Evolutionary conservation across 306 rosid species (phyloP).

Genomic region (Prunus davidiana): DNA sequence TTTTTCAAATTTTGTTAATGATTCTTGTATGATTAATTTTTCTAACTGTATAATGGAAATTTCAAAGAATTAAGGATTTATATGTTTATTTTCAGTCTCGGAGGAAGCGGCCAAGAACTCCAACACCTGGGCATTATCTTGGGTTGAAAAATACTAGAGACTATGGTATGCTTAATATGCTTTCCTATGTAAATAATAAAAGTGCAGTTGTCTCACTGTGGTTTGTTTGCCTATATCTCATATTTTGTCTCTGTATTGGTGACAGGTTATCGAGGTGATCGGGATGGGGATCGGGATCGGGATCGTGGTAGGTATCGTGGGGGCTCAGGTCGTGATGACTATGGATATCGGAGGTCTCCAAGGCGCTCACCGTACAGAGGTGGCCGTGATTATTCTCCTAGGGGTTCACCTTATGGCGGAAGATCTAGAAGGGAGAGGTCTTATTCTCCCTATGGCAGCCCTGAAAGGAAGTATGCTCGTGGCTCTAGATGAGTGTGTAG

Average conservation of each 20-base stretch:
- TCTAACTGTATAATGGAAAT: conserved; percentile 7
- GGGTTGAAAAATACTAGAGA: conserved; percentile 90
- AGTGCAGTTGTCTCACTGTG: background rate
- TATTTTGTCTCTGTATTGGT: conserved; percentile 8
- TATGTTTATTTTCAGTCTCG: conserved; percentile 73
- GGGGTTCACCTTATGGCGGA: conserved; percentile 69
- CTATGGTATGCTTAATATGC: conserved; percentile 45
- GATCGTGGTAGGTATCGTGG: conserved; percentile 71
- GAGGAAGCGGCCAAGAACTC: conserved; percentile 92
- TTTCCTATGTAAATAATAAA: background rate
- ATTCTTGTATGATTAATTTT: conserved; percentile 8
- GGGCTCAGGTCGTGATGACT: conserved; percentile 60
- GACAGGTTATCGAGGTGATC: conserved; percentile 53
- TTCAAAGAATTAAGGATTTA: conserved; percentile 26
- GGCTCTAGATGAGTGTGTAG: conserved; percentile 52
- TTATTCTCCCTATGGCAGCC: conserved; percentile 78
- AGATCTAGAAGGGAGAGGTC: conserved; percentile 89
- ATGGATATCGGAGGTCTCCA: conserved; percentile 75
- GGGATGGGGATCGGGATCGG: conserved; percentile 31
- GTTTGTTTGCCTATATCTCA: conserved; percentile 3
- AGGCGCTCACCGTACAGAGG: conserved; percentile 86
- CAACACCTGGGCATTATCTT: conserved; percentile 97
- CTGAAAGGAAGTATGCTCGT: conserved; percentile 70
- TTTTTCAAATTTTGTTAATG: background rate
- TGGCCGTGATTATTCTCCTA: conserved; percentile 70